Conservation (phyloP, 73 alveolate species). For the Uronychia setigera region DNA sequence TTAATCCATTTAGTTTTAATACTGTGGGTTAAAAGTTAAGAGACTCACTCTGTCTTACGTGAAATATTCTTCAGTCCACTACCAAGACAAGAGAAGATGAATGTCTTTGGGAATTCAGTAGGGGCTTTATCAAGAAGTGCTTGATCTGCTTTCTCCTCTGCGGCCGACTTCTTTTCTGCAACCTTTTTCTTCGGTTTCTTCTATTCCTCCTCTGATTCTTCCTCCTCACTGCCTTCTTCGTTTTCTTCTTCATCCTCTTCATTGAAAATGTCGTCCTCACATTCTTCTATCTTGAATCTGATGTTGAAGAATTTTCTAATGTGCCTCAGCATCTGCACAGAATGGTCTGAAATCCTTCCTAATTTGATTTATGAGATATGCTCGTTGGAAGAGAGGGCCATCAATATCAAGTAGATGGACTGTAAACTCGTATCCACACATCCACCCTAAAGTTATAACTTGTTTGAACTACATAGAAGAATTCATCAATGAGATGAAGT, state of each 20-base stretch:
- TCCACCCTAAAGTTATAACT: too few species aligned
- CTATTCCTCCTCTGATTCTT: conserved; percentile 61
- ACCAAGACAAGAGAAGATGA: conserved; percentile 93
- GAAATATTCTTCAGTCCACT: conserved; percentile 92
- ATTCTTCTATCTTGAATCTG: conserved; percentile 82
- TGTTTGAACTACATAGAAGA: too few species aligned
- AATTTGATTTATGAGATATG: conserved; percentile 79
- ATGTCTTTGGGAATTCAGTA: conserved; percentile 69
- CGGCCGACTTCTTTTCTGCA: conserved; percentile 31
- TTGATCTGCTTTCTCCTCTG: conserved; percentile 61
- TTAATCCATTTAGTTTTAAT: too few species aligned
- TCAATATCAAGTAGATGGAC: conserved; percentile 75
- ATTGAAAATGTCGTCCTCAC: conserved; percentile 81
- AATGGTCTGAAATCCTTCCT: conserved; percentile 85
- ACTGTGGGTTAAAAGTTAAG: neutral
- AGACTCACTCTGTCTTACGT: conserved; percentile 73
- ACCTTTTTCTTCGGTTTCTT: conserved; percentile 42
- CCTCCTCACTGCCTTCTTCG: conserved; percentile 56
- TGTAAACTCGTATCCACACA: conserved; percentile 77
- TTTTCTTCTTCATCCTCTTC: conserved; percentile 62
- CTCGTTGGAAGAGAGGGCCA: conserved; percentile 86
- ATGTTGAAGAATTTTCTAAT: conserved; percentile 81
- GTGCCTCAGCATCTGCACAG: conserved; percentile 77
- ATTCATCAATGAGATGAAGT: conserved; percentile 85
- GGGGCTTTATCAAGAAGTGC: conserved; percentile 21